Base-by-base conservation (phyloP, 345 rosid genomes). In the Punica granatum region DNA sequence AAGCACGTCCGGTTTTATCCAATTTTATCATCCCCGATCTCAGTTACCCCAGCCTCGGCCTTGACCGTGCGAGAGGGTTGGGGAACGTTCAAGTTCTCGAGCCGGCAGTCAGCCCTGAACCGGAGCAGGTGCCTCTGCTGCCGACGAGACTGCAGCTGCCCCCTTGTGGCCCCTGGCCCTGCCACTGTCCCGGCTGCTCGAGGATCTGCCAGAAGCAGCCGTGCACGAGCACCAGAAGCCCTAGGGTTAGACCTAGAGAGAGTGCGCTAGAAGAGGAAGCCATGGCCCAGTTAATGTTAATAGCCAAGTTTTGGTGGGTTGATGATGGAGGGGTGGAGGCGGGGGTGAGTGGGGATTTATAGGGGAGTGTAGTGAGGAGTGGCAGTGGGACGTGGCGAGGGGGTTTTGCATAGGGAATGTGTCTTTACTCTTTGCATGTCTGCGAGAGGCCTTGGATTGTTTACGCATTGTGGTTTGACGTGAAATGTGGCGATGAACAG, bases 1-100 rank as follows among this genome's bases (percentile, higher is more conserved):
- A n/a, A n/a, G n/a, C n/a, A n/a, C n/a, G n/a, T n/a, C n/a, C n/a
- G n/a, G n/a, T n/a, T n/a, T n/a, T n/a, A n/a, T n/a, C n/a, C n/a
- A n/a, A n/a, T n/a, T n/a, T n/a, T n/a, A n/a, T 73, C 77, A 34
- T 82, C 79, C 83, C 82, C 80, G 33, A 80, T 67, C 60, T 80
- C 89, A 1, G 80, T 71, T 31, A 56, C 44, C 21, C 86, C 80
- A 15, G 77, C 83, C 65, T 84, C 88, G 0, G 82, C 67, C 68
- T 62, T 39, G 36, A 76, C 1, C 23, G 48, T 48, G 43, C 66
- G 69, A 31, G 68, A 59, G 23, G 92, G 84, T 70, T 77, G 66
- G 0, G 68, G 73, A 26, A 79, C 76, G 3, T 72, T 72, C 34
- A 85, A 62, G 54, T 58, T 64, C 32, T 65, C 59, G 64, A 80